Conservation (phyloP, 352 stramenopile genomes). For the Globisporangium spiculum region DNA sequence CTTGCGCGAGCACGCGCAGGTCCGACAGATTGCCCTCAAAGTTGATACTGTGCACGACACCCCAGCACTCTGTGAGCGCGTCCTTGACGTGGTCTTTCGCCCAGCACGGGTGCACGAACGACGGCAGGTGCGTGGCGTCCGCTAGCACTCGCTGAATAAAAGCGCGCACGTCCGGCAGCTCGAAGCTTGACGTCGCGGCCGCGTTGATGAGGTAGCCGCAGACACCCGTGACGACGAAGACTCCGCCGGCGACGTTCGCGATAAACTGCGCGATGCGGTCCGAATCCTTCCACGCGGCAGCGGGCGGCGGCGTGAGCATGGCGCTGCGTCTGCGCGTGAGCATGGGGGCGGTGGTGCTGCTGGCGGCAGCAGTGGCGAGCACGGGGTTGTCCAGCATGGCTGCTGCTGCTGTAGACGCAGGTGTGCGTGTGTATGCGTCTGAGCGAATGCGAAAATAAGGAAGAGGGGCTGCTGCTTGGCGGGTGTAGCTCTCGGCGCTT, state of each 20-base stretch:
- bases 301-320: neutral
- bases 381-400: constrained; percentile 3
- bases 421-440: neutral
- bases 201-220: constrained; percentile 33
- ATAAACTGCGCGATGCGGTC: constrained; percentile 61
- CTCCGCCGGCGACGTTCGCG: constrained; percentile 53
- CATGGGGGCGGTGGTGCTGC: neutral
- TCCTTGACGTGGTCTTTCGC: constrained; percentile 19
- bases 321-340: constrained; percentile 3
- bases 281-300: constrained; percentile 51
- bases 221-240: constrained; percentile 41
- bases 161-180: constrained; percentile 30
- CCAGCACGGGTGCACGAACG: constrained; percentile 22
- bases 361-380: neutral
- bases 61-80: constrained; percentile 33
- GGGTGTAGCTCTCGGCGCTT: constrained; percentile 1
- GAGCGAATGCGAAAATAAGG: neutral
- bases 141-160: neutral
- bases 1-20: constrained; percentile 31
- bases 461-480: neutral
- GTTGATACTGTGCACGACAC: constrained; percentile 25
- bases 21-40: constrained; percentile 36
- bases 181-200: constrained; percentile 24
- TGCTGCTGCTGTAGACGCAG: neutral
- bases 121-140: constrained; percentile 7